Conservation (phyloP, 768 basidiomycete species). For the Lactarius quietus region DNA sequence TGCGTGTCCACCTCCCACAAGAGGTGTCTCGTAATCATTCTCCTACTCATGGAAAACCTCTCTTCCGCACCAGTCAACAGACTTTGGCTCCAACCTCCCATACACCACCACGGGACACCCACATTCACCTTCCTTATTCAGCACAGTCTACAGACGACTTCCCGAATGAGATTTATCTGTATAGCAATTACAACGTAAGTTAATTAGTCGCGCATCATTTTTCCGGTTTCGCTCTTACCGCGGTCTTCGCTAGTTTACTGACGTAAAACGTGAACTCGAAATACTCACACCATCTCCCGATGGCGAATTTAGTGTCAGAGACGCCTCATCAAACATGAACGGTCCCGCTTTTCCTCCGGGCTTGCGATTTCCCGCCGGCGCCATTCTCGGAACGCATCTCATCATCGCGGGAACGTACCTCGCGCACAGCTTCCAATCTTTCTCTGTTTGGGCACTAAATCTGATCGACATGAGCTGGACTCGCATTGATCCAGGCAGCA, state of each 20-base stretch:
- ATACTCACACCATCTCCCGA: constrained; percentile 80
- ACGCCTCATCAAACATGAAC: constrained; percentile 77
- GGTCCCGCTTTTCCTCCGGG: constrained; percentile 87
- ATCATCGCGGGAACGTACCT: constrained; percentile 96
- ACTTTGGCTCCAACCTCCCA: constrained; percentile 43
- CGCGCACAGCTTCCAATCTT: constrained; percentile 89
- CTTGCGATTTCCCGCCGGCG: constrained; percentile 93
- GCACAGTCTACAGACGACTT: constrained; percentile 64
- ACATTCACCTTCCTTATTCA: constrained; percentile 76
- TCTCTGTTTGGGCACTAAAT: constrained; percentile 95
- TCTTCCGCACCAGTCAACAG: constrained; percentile 51
- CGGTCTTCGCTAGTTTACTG: constrained; percentile 62
- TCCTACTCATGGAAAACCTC: constrained; percentile 51
- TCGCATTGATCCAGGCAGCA: constrained; percentile 83
- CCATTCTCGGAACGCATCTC: constrained; percentile 84
- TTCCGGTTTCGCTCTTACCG: constrained; percentile 13
- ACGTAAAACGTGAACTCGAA: constrained; percentile 94
- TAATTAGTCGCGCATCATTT: background rate
- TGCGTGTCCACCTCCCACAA: constrained; percentile 63
- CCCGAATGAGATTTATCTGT: constrained; percentile 85
- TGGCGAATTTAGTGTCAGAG: constrained; percentile 71
- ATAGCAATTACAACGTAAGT: constrained; percentile 93
- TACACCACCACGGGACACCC: constrained; percentile 54
- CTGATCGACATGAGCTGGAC: constrained; percentile 80
- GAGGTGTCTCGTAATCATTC: constrained; percentile 50